Base-by-base conservation (phyloP, 139 green algal genomes). In the Chlorella sp. region DNA sequence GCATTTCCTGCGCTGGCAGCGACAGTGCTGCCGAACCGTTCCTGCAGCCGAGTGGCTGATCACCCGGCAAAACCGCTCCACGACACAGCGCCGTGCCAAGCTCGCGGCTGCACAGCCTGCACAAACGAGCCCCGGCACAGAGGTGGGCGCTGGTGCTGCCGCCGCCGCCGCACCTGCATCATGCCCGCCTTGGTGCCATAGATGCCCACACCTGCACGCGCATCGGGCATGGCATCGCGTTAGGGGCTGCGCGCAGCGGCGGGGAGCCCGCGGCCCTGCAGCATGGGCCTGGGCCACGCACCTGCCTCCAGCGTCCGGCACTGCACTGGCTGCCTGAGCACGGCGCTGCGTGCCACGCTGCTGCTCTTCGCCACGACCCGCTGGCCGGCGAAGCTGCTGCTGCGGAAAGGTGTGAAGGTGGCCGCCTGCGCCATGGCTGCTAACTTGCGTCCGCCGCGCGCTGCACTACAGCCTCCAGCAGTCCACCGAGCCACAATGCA, bases 161-260 rank as follows among this genome's bases (percentile, higher is more conserved):
- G 51, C 12, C 51, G 51, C 2, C 13, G 51, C 51, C 51, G 1
- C 60, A 95, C 95, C 71, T 92, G 91, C 83, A 97, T 98, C 97
- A 99, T 99, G 83, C 97, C 97, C 18, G 96, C 97, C 93, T 99
- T 99, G 55, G 95, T 99, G 60, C 95, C 97, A 21, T 96, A 94
- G 21, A 98, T 80, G 70, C 97, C 97, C 11, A 98, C 91, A 32
- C 90, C 93, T 65, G 88, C 73, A 60, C 6, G 44, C 56, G 36
- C 11, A 20, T 38, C 25, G 6, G 15, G 36, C 57, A 83, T 30
- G 6, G 23, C 5, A 34, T 12, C 20, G n/a, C 18, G n/a, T 32
- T 15, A 23, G 13, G 64, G 15, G 26, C 12, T 2, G 63, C 63
- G 30, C 11, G 64, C n/a, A 25, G 30, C 64, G 30, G 64, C 30